Evolutionary conservation across 2,329 filamentous ascomycete species (phyloP).

Genomic region (Arthrobotrys musiformis): DNA sequence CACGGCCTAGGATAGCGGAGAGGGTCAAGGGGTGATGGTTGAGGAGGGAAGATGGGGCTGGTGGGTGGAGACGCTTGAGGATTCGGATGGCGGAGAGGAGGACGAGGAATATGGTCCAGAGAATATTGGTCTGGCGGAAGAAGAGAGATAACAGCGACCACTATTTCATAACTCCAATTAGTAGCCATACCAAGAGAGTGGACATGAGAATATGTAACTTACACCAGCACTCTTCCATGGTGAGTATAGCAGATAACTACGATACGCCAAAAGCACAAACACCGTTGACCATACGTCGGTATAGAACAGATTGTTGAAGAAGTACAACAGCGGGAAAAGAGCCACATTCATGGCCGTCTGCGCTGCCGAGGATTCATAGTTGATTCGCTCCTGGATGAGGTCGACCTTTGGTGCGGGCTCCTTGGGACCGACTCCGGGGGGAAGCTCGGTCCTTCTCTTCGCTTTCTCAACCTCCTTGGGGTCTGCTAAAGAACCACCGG

Average conservation of each 20-base stretch:
- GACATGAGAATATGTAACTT: constrained; percentile 65
- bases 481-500: constrained; percentile 47
- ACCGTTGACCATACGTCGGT: constrained; percentile 88
- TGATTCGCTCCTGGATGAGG: constrained; percentile 40
- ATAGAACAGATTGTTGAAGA: constrained; percentile 95
- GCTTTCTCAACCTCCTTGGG: constrained; percentile 48
- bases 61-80: constrained; percentile 47
- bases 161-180: constrained; percentile 61
- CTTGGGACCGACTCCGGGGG: constrained; percentile 41
- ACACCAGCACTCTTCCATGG: constrained; percentile 54
- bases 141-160: constrained; percentile 75
- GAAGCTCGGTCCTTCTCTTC: constrained; percentile 47
- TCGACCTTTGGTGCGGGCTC: constrained; percentile 33
- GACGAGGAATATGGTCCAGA: constrained; percentile 87
- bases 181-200: constrained; percentile 51
- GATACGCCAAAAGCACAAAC: constrained; percentile 77
- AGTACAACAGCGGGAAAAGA: constrained; percentile 90
- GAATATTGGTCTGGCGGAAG: constrained; percentile 95
- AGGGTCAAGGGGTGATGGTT: constrained; percentile 41
- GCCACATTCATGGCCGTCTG: constrained; percentile 81
- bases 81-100: constrained; percentile 62
- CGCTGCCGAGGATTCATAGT: constrained; percentile 60
- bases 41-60: constrained; percentile 61
- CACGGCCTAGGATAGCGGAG: constrained; percentile 21
- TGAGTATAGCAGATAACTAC: constrained; percentile 64